Evolutionary conservation across 257 asterid genomes (phyloP).

Genomic region (Plantago elongata): DNA sequence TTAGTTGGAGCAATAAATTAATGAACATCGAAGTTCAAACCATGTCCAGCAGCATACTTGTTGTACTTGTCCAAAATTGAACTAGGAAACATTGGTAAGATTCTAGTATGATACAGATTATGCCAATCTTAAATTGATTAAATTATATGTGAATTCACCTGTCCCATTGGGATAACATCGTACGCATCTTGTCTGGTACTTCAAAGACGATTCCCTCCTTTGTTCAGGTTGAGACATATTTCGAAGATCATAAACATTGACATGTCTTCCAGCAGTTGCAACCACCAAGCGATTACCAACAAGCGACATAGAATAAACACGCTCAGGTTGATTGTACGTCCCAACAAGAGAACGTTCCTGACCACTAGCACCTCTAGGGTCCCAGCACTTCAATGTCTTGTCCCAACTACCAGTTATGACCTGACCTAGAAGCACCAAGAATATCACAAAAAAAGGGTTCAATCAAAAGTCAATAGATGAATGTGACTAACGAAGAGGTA

Average conservation of each 20-base stretch:
- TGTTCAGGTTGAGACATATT: conserved; percentile 98
- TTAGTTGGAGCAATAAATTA: neutral
- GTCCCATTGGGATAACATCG: conserved; percentile 93
- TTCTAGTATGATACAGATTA: neutral
- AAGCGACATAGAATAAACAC: conserved; percentile 85
- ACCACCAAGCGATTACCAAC: conserved; percentile 86
- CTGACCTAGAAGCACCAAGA: conserved; percentile 53
- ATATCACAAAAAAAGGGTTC: neutral
- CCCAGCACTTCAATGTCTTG: conserved; percentile 95
- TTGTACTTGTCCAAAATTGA: neutral
- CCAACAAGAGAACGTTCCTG: conserved; percentile 86
- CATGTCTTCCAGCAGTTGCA: conserved; percentile 98
- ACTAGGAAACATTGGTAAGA: neutral
- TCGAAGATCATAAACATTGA: conserved; percentile 81
- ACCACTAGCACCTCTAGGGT: conserved; percentile 95
- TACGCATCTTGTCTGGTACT: conserved; percentile 91
- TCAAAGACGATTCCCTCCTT: conserved; percentile 87
- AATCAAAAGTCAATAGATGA: neutral
- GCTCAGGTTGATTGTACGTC: conserved; percentile 89
- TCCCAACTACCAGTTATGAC: conserved; percentile 99
- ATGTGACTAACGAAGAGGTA: neutral
- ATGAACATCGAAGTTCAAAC: neutral
- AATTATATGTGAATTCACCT: conserved; percentile 41
- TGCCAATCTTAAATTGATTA: neutral
- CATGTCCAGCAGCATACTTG: neutral